phyloP scores from a whole-genome alignment of 2,329 filamentous ascomycete genomes.

The Podosphaera fusca region DNA sequence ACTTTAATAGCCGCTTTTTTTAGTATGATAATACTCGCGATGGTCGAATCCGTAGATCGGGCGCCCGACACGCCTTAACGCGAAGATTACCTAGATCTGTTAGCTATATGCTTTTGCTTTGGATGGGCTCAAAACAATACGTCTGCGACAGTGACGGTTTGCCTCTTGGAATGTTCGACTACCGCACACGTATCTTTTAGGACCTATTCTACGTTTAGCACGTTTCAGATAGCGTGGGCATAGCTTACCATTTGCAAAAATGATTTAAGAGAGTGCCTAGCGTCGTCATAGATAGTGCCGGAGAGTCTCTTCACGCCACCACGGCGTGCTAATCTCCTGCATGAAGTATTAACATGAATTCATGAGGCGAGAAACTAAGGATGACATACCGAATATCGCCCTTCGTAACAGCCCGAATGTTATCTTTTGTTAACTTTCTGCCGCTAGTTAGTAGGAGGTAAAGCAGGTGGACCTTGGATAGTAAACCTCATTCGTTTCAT shows the following conservation, averaged over 20 bases:
- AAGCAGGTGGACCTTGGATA: background rate
- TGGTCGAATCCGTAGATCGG: conserved; percentile 35
- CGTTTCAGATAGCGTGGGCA: background rate
- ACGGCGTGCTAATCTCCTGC: conserved; percentile 43
- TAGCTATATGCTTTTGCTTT: conserved; percentile 1
- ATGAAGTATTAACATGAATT: background rate
- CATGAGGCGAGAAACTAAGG: background rate
- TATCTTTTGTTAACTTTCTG: conserved; percentile 27
- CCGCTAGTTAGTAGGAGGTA: background rate
- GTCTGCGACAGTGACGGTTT: conserved; percentile 40
- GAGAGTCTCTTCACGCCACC: conserved; percentile 60
- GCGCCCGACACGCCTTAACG: conserved; percentile 23
- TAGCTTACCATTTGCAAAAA: conserved; percentile 24
- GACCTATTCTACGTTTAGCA: conserved; percentile 20
- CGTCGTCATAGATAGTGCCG: conserved; percentile 36
- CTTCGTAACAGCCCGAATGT: conserved; percentile 28
- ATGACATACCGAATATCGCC: conserved; percentile 26
- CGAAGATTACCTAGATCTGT: conserved; percentile 27
- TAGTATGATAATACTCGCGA: background rate
- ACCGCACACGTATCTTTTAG: conserved; percentile 25
- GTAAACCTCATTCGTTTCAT: conserved; percentile 1
- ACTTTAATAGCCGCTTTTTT: background rate
- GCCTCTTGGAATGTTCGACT: conserved; percentile 29
- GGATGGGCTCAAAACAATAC: conserved; percentile 18
- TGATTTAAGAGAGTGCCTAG: conserved; percentile 26